phyloP scores from a whole-genome alignment of 305 asterid genomes.

The Solanum aculeatissimum region DNA sequence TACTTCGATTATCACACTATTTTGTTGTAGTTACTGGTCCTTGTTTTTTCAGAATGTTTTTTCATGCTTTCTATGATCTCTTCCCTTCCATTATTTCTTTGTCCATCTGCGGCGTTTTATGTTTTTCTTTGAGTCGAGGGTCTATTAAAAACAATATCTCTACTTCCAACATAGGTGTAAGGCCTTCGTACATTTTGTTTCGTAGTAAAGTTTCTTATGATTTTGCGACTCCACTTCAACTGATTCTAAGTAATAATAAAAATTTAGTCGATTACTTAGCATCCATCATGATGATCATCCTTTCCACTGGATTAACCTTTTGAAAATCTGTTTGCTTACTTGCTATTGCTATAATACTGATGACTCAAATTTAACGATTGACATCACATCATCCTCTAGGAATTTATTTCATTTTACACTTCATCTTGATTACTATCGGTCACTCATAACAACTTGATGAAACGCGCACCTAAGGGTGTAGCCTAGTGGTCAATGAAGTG shows the following conservation, averaged over 20 bases:
- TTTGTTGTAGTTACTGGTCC: not conserved
- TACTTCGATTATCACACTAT: not conserved
- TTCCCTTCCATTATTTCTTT: not conserved
- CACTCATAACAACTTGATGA: not conserved
- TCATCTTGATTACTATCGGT: not conserved
- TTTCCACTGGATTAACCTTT: not conserved
- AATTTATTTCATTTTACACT: not conserved
- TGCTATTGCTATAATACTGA: not conserved
- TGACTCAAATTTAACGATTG: not conserved
- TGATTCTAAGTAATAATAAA: not conserved
- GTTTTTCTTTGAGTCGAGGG: not conserved
- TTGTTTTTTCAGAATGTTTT: not conserved
- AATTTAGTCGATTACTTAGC: not conserved
- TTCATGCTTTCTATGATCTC: not conserved
- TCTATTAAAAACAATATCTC: not conserved
- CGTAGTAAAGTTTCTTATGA: not conserved
- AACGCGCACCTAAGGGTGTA: not conserved
- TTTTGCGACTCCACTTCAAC: not conserved
- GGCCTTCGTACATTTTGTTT: not conserved
- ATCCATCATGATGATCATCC: not conserved
- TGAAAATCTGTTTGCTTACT: not conserved
- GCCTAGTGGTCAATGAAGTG: not conserved
- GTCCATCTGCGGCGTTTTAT: not conserved
- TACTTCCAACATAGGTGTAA: not conserved
- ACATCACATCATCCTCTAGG: not conserved